Evolutionary conservation across 31 red algal genomes (phyloP).

Genomic region (Bonnemaisonia californica): DNA sequence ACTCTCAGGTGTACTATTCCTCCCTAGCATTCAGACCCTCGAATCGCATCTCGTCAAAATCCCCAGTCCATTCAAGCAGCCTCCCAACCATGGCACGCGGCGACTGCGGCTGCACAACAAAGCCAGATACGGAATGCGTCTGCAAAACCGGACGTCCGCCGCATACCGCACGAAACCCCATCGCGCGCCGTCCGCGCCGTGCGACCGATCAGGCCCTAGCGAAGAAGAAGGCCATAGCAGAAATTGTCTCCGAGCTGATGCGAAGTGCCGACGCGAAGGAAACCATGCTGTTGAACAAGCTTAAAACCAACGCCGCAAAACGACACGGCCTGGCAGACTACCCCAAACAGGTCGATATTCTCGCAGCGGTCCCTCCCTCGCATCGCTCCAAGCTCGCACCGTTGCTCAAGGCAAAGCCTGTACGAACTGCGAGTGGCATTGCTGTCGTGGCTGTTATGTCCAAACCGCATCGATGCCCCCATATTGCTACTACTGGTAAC

Average conservation of each 20-base stretch:
- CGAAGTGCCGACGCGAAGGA: conserved; percentile 24
- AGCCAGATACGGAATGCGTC: not conserved
- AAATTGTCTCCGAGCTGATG: conserved; percentile 71
- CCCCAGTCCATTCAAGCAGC: no score
- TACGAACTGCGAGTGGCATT: conserved; percentile 92
- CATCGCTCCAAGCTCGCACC: conserved; percentile 71
- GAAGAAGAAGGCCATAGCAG: conserved; percentile 63
- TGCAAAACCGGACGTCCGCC: not conserved
- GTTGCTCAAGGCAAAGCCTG: conserved; percentile 87
- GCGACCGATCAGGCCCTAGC: conserved; percentile 23
- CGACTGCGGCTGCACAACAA: not conserved
- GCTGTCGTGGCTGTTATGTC: conserved; percentile 99
- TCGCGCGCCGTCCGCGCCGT: conserved; percentile 6
- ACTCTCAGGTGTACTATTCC: no score
- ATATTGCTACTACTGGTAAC: conserved; percentile 97
- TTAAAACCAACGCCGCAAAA: conserved; percentile 72
- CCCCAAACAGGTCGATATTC: conserved; percentile 89
- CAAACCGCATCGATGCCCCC: conserved; percentile 98
- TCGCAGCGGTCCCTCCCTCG: conserved; percentile 79
- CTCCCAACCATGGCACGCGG: not conserved
- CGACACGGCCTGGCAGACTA: conserved; percentile 63
- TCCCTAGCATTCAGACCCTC: no score
- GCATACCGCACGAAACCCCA: not conserved
- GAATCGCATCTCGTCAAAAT: no score
- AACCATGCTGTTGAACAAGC: conserved; percentile 29